Percentiles rank a stretch among this genome's conserved stretches.
phyloP scores from a whole-genome alignment of 768 basidiomycete species.

The Boletus rex-veris region DNA sequence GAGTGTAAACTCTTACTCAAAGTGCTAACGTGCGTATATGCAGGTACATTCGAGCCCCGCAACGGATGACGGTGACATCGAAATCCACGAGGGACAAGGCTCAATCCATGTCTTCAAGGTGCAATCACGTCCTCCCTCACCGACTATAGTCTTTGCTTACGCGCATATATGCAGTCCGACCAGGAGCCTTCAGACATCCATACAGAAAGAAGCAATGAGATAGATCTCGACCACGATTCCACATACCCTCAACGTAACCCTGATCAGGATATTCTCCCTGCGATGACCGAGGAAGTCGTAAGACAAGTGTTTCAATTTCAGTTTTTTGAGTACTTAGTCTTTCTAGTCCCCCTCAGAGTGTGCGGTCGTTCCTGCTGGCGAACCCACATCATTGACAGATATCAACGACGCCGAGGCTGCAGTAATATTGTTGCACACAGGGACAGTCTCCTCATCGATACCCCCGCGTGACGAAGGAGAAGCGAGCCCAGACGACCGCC shows the following conservation, averaged over 20 bases:
- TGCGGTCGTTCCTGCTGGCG: background rate
- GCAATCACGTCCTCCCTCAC: background rate
- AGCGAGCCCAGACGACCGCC: background rate
- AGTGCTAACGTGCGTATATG: conserved; percentile 8
- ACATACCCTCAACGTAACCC: background rate
- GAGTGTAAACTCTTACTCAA: background rate
- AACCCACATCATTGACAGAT: background rate
- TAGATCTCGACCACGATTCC: background rate
- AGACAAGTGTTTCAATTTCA: conserved; percentile 4
- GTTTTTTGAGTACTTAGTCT: conserved; percentile 1
- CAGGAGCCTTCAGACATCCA: background rate
- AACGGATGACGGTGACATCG: background rate
- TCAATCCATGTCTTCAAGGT: conserved; percentile 7
- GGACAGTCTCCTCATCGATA: background rate
- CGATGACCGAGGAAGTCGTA: conserved; percentile 5
- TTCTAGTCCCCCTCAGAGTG: background rate
- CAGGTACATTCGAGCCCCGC: conserved; percentile 4
- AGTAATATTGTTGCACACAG: background rate
- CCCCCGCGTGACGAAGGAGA: background rate
- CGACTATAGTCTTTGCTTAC: background rate
- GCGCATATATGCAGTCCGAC: conserved; percentile 22
- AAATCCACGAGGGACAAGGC: background rate
- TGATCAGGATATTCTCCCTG: background rate
- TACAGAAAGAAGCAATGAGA: background rate
- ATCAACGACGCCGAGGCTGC: background rate